Evolutionary conservation across 2,329 filamentous ascomycete genomes (phyloP), one percentile per base, ranked within the genome.

Genomic region (Fusarium kyushuense): DNA sequence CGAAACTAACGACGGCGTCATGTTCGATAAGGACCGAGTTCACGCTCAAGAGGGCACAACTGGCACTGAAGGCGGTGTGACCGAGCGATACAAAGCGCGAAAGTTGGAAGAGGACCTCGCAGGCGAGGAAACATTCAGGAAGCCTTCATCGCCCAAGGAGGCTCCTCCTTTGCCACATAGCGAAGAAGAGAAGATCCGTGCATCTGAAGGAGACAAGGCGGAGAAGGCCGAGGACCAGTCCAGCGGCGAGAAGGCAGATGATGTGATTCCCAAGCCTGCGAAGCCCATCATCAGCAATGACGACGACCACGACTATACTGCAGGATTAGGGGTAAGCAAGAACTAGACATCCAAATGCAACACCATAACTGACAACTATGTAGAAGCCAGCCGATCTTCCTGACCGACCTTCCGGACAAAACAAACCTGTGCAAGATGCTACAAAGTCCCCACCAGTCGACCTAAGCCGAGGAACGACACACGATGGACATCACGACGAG

Each of bases 31-130:
- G 67, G 87, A 92, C 76, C 85, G 93, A 69, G 81, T 86, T 36
- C 86, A 87, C 40, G 93, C 94, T 6, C 94, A 94, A 76, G 87
- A 94, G 77, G 95, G 94, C 46, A 96, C 93, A 3, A 92, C 91
- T 6, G 95, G 95, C 38, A 97, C 92, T 3, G 92, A 94, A 75
- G 94, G 94, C 14, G 94, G 95, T 53, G 92, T 98, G 41, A 93
- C 91, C 27, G 92, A 94, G 76, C 97, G 96, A 79, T 89, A 89
- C 71, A 96, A 93, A 81, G 90, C 89, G 48, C 86, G 88, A 63
- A 90, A 91, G 75, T 85, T 86, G 36, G 85, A 90, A 70, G 90
- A 93, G 77, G 86, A 84, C 61, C 84, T 86, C 75, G 89, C 85
- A 5, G 90, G 86, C 69, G 87, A 85, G 78, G 92, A 86, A 78